phyloP scores from a whole-genome alignment of 495 filamentous ascomycete species.

The Diplogelasinospora grovesii region DNA sequence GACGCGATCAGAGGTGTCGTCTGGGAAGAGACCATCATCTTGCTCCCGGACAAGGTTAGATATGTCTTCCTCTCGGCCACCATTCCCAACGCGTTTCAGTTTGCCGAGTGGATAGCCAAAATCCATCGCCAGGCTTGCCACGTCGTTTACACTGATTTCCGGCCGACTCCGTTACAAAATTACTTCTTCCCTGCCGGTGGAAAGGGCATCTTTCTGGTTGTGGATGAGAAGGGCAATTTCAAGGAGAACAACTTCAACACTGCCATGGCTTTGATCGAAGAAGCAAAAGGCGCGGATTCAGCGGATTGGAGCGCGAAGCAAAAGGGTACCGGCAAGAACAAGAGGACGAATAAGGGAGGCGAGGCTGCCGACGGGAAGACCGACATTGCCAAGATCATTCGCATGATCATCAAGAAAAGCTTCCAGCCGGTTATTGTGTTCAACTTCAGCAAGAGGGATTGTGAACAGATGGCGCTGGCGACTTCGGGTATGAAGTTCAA shows the following conservation, averaged over 20 bases:
- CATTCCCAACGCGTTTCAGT: slow-evolving; percentile 99
- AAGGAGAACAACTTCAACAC: slow-evolving; percentile 95
- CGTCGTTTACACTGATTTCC: slow-evolving; percentile 97
- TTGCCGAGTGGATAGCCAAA: slow-evolving; percentile 97
- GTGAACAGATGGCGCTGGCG: slow-evolving; percentile 76
- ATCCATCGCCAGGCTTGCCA: slow-evolving; percentile 95
- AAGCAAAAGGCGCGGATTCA: slow-evolving; percentile 79
- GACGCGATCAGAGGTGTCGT: slow-evolving; percentile 92
- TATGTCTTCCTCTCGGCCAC: slow-evolving; percentile 98
- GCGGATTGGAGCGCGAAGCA: slow-evolving; percentile 67
- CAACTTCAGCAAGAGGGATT: slow-evolving; percentile 97
- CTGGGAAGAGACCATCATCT: slow-evolving; percentile 98
- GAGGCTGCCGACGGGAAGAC: slow-evolving; percentile 54
- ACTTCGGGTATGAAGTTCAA: slow-evolving; percentile 91
- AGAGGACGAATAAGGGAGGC: slow-evolving; percentile 81
- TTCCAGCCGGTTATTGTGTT: slow-evolving; percentile 98
- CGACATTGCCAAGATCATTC: slow-evolving; percentile 95
- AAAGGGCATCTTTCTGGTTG: slow-evolving; percentile 88
- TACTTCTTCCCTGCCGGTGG: slow-evolving; percentile 95
- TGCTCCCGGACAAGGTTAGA: slow-evolving; percentile 94
- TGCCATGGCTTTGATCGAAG: slow-evolving; percentile 84
- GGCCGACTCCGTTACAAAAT: slow-evolving; percentile 91
- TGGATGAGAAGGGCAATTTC: slow-evolving; percentile 93
- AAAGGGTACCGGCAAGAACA: slow-evolving; percentile 84
- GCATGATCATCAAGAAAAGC: slow-evolving; percentile 95